Evolutionary conservation across 208 protist genomes (phyloP), one percentile per base, ranked within the genome.

Genomic region (Angomonas desouzai): DNA sequence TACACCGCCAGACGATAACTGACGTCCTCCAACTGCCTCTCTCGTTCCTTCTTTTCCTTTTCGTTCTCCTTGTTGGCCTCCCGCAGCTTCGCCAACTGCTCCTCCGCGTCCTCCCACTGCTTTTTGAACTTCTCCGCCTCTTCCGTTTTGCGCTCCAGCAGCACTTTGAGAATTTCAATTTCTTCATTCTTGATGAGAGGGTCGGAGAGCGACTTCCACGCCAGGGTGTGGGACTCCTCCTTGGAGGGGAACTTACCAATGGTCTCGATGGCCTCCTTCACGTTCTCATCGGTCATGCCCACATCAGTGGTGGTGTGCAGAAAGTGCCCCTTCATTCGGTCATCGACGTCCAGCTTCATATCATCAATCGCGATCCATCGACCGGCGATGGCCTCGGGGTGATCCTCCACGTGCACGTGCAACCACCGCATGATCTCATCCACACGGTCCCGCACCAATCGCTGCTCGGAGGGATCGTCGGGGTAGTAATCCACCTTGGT

Each of bases 281-380:
- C 77, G 51, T 87, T 75, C 11, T 58, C 80, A 22, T 85, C 77
- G 3, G 69, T 83, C 13, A 94, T 72, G 38, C 88, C 88, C 2
- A 77, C 38, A 48, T 94, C 84, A 1, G 88, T 94, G 25, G 64
- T 47, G 2, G 85, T 92, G 66, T 94, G 71, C 36, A 94, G 55
- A 63, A 94, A 91, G 64, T 94, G 88, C 0, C 71, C 83, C 18
- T 30, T 32, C 88, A 94, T 91, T 30, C 88, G 79, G 27, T 36
- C 68, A 45, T 94, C 88, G 9, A 94, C 85, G 57, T 90, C 85
- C 1, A 94, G 79, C 65, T 94, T 68, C 88, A 94, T 94, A 66
- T 94, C 88, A 49, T 94, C 88, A 49, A 94, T 89, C 29, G 88
- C 82, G 45, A 94, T 66, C 88, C 88, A 94, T 20, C 88, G 84